Evolutionary conservation across 805 yeast species (phyloP), one percentile per base, ranked within the genome.

Genomic region (Ogataea zsoltii): DNA sequence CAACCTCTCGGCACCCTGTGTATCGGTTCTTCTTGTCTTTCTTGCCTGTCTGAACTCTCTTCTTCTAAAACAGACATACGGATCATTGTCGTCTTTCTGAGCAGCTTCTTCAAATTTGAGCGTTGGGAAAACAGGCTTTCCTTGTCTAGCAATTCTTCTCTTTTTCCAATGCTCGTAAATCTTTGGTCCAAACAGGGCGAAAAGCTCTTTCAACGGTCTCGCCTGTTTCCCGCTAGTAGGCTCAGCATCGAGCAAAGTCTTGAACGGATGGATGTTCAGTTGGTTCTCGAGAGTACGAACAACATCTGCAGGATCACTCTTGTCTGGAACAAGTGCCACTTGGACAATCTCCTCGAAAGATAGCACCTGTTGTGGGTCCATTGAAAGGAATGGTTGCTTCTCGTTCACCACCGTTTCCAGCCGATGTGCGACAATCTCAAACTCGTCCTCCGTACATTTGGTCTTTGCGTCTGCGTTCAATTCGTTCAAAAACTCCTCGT

Each of bases 1-100:
- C 40, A 94, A 72, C 53, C 91, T 80, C 65, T 91, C 97, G 12
- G 90, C 84, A 55, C 94, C 89, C 56, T 89, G 87, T 28, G 87
- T 79, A 69, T 94, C 99, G 0, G 97, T 88, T 53, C 98, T 80
- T 65, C 99, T 81, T 0, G 99, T 94, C 65, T 94, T 94, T 65
- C 99, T 85, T 25, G 95, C 94, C 62, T 88, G 97, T 54, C 99
- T 81, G 53, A 89, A 85, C 61, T 91, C 98, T 65, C 99, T 85
- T 55, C 97, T 82, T 59, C 99, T 80, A 73, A 94, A 94, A 70
- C 97, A 89, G 33, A 89, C 85, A 65, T 94, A 94, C 1, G 99
- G 98, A 65, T 94, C 97, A 48, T 78, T 79, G 58, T 91, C 97
- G 58, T 91, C 97, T 60, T 90, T 90, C 33, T 63, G 65, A 45